Conservation (phyloP, 78 protist genomes). For the Thecamonas trahens region DNA sequence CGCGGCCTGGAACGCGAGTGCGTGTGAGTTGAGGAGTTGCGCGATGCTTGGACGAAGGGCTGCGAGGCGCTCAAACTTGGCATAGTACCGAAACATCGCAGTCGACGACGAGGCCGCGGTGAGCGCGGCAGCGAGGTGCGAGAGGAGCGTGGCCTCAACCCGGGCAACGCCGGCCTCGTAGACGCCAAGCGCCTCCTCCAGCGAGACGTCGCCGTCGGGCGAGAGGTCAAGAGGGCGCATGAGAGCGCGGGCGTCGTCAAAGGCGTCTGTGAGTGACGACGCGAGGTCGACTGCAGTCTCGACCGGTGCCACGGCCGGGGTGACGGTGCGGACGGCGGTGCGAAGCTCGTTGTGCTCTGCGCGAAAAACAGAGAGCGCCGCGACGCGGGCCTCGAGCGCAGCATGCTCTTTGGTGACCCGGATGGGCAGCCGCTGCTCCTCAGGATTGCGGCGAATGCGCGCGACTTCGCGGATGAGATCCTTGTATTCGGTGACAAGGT, state of each 20-base stretch:
- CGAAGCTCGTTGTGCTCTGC: constrained; percentile 59
- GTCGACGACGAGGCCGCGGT: no score
- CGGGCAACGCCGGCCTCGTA: constrained; percentile 38
- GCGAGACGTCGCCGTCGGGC: constrained; percentile 28
- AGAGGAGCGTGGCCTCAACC: constrained; percentile 36
- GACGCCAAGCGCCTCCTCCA: constrained; percentile 17
- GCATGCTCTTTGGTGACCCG: constrained; percentile 14
- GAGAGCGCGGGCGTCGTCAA: constrained; percentile 26
- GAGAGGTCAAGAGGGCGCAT: constrained; percentile 46
- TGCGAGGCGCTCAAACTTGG: no score
- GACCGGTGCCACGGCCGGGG: no score
- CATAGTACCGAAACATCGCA: no score
- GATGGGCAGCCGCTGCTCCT: constrained; percentile 18
- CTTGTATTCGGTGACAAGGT: constrained; percentile 23
- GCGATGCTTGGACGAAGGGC: no score
- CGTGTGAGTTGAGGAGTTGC: no score
- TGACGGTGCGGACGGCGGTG: no score
- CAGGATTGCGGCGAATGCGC: constrained; percentile 3
- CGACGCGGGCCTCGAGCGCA: constrained; percentile 32
- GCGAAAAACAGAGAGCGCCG: constrained; percentile 33
- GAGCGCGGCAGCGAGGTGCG: no score
- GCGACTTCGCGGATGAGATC: constrained; percentile 41
- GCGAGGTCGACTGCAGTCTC: no score
- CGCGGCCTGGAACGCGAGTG: no score
- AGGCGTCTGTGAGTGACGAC: constrained; percentile 51